These are phyloP conservation scores for Tetrahymena elliotti DNA, from an alignment of 73 alveolate genomes.

Conservation along the genomic window DNA sequence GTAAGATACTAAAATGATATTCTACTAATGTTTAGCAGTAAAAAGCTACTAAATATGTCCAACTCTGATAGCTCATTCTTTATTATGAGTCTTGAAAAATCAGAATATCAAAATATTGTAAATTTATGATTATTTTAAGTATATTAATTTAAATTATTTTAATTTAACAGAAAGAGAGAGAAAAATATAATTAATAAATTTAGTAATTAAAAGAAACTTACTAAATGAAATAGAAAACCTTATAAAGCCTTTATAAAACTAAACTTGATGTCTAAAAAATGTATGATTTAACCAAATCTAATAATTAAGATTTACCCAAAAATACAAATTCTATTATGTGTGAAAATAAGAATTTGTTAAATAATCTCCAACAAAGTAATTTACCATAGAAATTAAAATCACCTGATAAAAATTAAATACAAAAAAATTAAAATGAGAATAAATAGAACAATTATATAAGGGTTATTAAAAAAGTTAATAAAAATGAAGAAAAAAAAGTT, in stretches of 20 bases:
- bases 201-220: background rate
- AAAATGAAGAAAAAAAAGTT: background rate
- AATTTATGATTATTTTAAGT: background rate
- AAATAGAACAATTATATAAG: background rate
- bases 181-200: too few relatives aligned
- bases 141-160: too few relatives aligned
- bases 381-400: background rate
- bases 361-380: background rate
- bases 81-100: background rate
- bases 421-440: too few relatives aligned
- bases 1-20: background rate
- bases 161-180: background rate
- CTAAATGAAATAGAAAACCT: background rate
- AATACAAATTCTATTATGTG: background rate
- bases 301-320: background rate
- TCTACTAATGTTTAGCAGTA: background rate
- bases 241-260: too few relatives aligned
- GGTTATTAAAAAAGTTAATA: background rate
- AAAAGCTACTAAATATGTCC: background rate
- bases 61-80: background rate
- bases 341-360: background rate
- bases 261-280: background rate
- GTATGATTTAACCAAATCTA: background rate
- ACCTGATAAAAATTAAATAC: background rate
- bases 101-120: background rate